Base-by-base conservation (phyloP, 1,284 basidiomycete species). In the Caloboletus firmus region DNA sequence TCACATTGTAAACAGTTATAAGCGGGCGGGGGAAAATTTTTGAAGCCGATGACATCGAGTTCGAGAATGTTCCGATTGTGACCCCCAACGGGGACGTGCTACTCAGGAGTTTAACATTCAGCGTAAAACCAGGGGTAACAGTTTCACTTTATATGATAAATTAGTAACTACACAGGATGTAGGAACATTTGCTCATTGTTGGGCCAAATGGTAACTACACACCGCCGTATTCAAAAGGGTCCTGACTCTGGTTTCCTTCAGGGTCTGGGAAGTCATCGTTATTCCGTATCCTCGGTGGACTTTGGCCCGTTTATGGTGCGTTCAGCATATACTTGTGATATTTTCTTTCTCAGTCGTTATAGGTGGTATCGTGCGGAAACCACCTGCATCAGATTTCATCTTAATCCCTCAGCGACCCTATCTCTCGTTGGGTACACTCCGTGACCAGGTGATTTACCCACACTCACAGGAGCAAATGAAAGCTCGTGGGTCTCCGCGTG, bases 321-420 rank as follows among this genome's bases (percentile, higher is more conserved):
- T 53, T 49, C 22, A 11, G 34, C 45, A 8, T 1, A 6, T 31
- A 6, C 4, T 20, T 41, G 15, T 8, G 11, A 13, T 43, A 3
- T 20, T 20, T 40, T 5, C 24, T 46, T 28, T 31, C 46, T 56
- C n/a, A 52, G 20, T 30, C 3, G 7, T 41, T 36, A 12, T 60
- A 84, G 83, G 92, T 18, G 96, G 96, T 0, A 79, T 84, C 12
- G 94, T 99, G n/a, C 85, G 89, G 64, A 98, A 98, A 72, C 96
- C 96, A 0, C 83, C 89, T 17, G 88, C 93, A 7, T 82, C 83
- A 9, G 85, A 95, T 56, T 98, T 99, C 71, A 93, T 95, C 45
- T 84, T 98, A 59, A 97, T 99, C 60, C 96, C 96, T 17, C 96
- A 99, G 69, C 80, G 96, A 41, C 96, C 96, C 0, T 98, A 98